Conservation (phyloP, 2,329 filamentous ascomycete genomes). For the Aureobasidium pullulans region DNA sequence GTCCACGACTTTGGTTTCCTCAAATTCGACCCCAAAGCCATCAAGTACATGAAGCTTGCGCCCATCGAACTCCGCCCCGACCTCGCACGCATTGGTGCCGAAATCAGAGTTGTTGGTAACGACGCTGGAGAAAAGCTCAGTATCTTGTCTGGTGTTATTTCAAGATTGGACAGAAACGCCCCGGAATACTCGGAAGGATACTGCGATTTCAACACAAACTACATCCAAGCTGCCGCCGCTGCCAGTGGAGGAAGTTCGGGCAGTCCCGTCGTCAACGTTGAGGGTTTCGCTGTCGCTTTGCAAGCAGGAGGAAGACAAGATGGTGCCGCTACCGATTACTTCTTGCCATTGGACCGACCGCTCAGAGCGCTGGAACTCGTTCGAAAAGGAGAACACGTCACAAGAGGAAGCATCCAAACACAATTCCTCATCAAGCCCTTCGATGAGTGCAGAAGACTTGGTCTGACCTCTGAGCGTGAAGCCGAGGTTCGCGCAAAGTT, state of each 20-base stretch:
- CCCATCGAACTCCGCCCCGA: slow-evolving; percentile 77
- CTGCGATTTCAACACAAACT: slow-evolving; percentile 92
- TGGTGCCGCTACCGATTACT: slow-evolving; percentile 95
- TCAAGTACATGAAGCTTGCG: slow-evolving; percentile 92
- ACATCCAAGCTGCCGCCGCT: slow-evolving; percentile 95
- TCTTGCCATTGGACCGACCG: slow-evolving; percentile 86
- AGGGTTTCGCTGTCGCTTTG: slow-evolving; percentile 83
- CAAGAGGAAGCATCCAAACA: slow-evolving; percentile 94
- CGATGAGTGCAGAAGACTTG: slow-evolving; percentile 87
- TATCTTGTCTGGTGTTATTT: slow-evolving; percentile 95
- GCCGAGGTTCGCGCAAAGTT: slow-evolving; percentile 73
- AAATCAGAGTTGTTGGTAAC: slow-evolving; percentile 96
- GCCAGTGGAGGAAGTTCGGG: slow-evolving; percentile 97
- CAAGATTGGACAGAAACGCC: slow-evolving; percentile 88
- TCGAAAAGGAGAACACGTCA: slow-evolving; percentile 64
- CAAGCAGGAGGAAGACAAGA: slow-evolving; percentile 92
- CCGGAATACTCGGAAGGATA: slow-evolving; percentile 98
- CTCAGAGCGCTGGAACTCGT: slow-evolving; percentile 81
- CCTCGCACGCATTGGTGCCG: slow-evolving; percentile 76
- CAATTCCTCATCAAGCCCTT: slow-evolving; percentile 97
- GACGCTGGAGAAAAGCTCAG: slow-evolving; percentile 97
- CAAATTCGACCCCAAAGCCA: slow-evolving; percentile 87
- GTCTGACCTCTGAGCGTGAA: slow-evolving; percentile 79
- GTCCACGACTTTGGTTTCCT: slow-evolving; percentile 98
- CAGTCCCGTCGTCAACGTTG: slow-evolving; percentile 92